These are phyloP conservation scores for Cryptosporidium felis DNA, from an alignment of 169 alveolate species.

Conservation along the genomic window DNA sequence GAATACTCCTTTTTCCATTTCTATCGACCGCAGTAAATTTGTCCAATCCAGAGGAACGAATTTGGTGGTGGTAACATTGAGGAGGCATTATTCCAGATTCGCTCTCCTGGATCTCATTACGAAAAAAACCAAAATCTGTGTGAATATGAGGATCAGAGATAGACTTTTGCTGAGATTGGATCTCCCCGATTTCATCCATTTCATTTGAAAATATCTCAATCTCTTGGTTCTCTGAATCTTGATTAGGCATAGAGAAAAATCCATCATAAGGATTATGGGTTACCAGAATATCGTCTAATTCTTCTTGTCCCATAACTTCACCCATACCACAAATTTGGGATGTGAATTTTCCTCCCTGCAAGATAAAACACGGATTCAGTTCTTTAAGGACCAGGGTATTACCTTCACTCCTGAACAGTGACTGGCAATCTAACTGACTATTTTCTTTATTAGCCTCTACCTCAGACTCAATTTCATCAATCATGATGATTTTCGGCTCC, in stretches of 20 bases:
- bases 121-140: not conserved
- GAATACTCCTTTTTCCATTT: constrained; percentile 60
- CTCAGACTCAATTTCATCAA: not conserved
- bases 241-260: not conserved
- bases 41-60: constrained; percentile 46
- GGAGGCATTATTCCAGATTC: not conserved
- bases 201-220: not conserved
- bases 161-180: not conserved
- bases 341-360: constrained; percentile 4
- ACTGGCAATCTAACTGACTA: not conserved
- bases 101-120: not conserved
- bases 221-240: not conserved
- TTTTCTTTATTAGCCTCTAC: not conserved
- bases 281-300: not conserved
- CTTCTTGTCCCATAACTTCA: not conserved
- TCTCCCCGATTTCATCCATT: not conserved
- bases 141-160: not conserved
- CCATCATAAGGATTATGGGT: not conserved
- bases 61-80: constrained; percentile 39
- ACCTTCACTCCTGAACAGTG: not conserved
- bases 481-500: not conserved
- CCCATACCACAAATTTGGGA: not conserved
- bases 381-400: not conserved
- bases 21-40: constrained; percentile 59
- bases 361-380: constrained; percentile 8